Evolutionary conservation across 164 flowering plant species (phyloP).

Genomic region (Berberis thunbergii): DNA sequence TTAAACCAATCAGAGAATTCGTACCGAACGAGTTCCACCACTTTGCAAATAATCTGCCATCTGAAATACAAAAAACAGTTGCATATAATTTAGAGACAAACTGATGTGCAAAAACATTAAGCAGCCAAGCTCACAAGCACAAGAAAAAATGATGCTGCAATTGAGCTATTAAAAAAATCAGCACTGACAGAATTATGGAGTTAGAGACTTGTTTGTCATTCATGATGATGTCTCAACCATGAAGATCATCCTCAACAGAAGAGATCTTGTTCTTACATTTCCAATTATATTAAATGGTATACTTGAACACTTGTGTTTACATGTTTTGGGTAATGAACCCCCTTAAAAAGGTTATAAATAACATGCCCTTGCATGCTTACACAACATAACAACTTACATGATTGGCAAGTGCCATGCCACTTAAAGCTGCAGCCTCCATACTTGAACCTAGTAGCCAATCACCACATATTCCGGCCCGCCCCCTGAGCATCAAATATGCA

Average conservation of each 20-base stretch:
- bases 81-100: constrained; percentile 1
- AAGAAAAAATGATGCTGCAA: background rate
- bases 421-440: constrained; percentile 80
- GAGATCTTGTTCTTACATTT: too few species aligned
- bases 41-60: constrained; percentile 72
- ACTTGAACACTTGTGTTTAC: too few species aligned
- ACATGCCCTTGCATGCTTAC: too few species aligned
- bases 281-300: too few species aligned
- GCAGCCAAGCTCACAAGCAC: background rate
- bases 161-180: background rate
- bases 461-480: constrained; percentile 95
- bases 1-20: constrained; percentile 79
- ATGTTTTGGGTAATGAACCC: too few species aligned
- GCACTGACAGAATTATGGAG: background rate
- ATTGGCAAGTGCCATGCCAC: constrained; percentile 83
- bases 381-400: constrained; percentile 42
- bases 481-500: constrained; percentile 92
- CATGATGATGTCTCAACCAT: too few species aligned
- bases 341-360: too few species aligned
- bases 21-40: constrained; percentile 40
- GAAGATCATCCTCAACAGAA: too few species aligned
- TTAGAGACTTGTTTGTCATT: too few species aligned
- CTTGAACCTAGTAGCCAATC: constrained; percentile 97
- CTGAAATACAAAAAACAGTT: constrained; percentile 33
- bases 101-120: background rate